phyloP scores from a whole-genome alignment of 2,329 filamentous ascomycete genomes.

The Penicillium sp. region DNA sequence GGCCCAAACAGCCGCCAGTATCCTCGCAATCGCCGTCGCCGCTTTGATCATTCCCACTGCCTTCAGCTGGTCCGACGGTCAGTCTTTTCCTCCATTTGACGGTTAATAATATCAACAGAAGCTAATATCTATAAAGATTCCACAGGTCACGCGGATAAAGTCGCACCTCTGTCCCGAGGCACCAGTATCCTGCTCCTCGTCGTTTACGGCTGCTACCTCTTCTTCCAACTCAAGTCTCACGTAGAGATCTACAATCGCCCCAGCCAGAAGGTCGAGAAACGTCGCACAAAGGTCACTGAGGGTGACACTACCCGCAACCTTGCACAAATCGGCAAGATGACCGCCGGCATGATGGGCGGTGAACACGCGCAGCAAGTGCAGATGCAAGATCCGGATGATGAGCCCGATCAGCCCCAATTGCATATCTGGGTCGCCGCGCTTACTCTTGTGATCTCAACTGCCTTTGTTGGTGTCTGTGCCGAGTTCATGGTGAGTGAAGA shows the following conservation, averaged over 20 bases:
- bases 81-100: slow-evolving; percentile 3
- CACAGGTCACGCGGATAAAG: slow-evolving; percentile 9
- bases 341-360: slow-evolving; percentile 50
- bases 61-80: slow-evolving; percentile 59
- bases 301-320: slow-evolving; percentile 53
- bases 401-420: slow-evolving; percentile 73
- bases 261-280: slow-evolving; percentile 72
- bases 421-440: slow-evolving; percentile 70
- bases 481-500: slow-evolving; percentile 57
- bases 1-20: slow-evolving; percentile 81
- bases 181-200: slow-evolving; percentile 77
- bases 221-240: slow-evolving; percentile 91
- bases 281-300: slow-evolving; percentile 47
- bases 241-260: slow-evolving; percentile 75
- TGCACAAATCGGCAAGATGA: slow-evolving; percentile 55
- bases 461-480: slow-evolving; percentile 75
- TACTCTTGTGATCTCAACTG: slow-evolving; percentile 71
- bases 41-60: slow-evolving; percentile 88
- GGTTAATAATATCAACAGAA: not conserved
- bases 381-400: slow-evolving; percentile 63
- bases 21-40: slow-evolving; percentile 76
- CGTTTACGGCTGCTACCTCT: slow-evolving; percentile 79
- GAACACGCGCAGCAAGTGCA: slow-evolving; percentile 50
- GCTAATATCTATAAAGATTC: not conserved
- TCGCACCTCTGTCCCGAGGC: slow-evolving; percentile 36